Base-by-base conservation (phyloP, 2,329 filamentous ascomycete species). In the Zelopaecilomyces penicillatus region DNA sequence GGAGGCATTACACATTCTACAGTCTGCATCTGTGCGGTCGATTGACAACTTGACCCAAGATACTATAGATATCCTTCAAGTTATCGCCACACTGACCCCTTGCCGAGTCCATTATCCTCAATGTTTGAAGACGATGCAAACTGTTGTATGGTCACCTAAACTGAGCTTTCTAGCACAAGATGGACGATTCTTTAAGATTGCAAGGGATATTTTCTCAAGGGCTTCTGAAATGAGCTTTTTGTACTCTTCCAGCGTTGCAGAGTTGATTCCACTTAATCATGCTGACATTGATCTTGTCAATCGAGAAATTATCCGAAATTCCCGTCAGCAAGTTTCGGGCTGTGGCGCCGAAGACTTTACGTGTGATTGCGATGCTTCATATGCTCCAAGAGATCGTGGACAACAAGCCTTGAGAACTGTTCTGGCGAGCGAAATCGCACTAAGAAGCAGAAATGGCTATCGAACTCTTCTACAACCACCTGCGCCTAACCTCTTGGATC, bases 1-100 rank as follows among this genome's bases (percentile, higher is more conserved):
- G 49, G 57, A 73, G 38, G 73, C 76, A 0, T 51, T 82, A 0
- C 50, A 54, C 0, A 74, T 77, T 1, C 54, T 82, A 1, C 37
- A 46, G 0, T 75, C 72, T 0, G 74, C 73, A 0, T 64, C 73
- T 0, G 57, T 78, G 0, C 54, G 59, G 12, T 82, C 77, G 0
- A 72, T 41, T n/a, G 33, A 44, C 6, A 37, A 5, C 2, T 27
- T 47, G 3, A 33, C 47, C 3, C 9, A n/a, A 26, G 39, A 44
- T 19, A 41, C 26, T 4, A 32, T 48, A 6, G 30, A 49, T 9
- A 37, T 37, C 9, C 9, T 52, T 3, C 19, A 26, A 29, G 4
- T 11, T 4, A 29, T 48, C 26, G 46, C 46, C 8, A 10, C 5
- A 3, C 26, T 50, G 34, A 38, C 47, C 19, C 50, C 49, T 6